Percentiles rank a stretch among this genome's conserved stretches.
Conservation (phyloP, 495 filamentous ascomycete genomes). For the Podospora fimiseda region DNA sequence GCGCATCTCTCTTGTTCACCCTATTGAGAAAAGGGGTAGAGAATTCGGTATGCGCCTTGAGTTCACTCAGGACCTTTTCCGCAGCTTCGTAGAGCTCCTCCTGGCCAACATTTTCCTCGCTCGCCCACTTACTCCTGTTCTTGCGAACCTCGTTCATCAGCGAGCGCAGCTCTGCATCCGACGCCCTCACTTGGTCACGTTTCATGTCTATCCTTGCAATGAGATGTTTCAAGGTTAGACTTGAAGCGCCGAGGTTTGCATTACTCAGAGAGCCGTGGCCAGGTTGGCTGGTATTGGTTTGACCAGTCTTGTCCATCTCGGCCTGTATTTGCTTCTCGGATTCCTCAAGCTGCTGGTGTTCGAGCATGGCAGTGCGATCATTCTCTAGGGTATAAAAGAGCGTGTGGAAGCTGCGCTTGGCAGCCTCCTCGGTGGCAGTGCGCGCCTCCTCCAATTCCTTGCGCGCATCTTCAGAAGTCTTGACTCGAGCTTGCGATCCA, state of each 20-base stretch:
- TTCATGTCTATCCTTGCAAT: conserved; percentile 92
- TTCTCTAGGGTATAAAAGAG: conserved; percentile 92
- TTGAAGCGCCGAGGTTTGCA: conserved; percentile 94
- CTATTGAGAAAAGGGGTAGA: conserved; percentile 85
- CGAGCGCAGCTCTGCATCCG: conserved; percentile 82
- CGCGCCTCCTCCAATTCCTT: conserved; percentile 92
- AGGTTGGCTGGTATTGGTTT: conserved; percentile 39
- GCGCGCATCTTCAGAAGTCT: conserved; percentile 74
- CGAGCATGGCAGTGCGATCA: conserved; percentile 91
- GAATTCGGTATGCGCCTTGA: conserved; percentile 95
- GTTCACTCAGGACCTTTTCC: conserved; percentile 90
- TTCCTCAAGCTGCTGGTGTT: conserved; percentile 95
- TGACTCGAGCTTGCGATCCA: conserved; percentile 44
- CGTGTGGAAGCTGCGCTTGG: conserved; percentile 81
- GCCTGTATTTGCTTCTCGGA: conserved; percentile 93
- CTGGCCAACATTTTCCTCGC: conserved; percentile 91
- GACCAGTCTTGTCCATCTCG: conserved; percentile 69
- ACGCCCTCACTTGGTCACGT: conserved; percentile 77
- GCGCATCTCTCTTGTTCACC: conserved; percentile 94
- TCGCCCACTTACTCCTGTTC: conserved; percentile 97
- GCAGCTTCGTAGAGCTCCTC: conserved; percentile 96
- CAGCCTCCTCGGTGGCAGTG: conserved; percentile 85
- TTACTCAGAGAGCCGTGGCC: conserved; percentile 80
- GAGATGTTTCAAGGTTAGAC: conserved; percentile 89
- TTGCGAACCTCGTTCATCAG: conserved; percentile 96